A percentile compares a stretch with the other conserved stretches of the same genome.
Evolutionary conservation across 2,329 filamentous ascomycete genomes (phyloP).

Genomic region (Chrysoporthe puriensis): DNA sequence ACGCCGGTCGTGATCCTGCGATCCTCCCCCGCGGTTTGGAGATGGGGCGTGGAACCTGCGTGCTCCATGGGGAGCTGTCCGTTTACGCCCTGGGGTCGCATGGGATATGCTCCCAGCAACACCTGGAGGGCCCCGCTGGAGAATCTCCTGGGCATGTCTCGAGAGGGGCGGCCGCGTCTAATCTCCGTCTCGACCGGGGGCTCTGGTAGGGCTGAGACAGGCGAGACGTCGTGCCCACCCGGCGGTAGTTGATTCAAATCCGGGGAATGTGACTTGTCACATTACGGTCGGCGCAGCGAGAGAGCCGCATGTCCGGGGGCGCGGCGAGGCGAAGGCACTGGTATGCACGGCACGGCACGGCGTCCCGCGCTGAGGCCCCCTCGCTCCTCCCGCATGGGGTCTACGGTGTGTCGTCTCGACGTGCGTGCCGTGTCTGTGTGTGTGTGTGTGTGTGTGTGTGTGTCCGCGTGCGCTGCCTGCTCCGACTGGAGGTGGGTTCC

Average conservation of each 20-base stretch:
- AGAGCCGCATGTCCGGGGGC: background rate
- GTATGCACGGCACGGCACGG: background rate
- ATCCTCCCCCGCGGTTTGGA: background rate
- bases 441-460: no score
- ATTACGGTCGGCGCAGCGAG: background rate
- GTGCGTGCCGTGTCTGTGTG: no score
- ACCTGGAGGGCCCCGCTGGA: background rate
- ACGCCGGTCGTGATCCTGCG: background rate
- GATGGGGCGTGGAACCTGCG: background rate
- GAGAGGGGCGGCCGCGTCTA: background rate
- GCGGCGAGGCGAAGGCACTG: background rate
- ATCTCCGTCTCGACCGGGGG: background rate
- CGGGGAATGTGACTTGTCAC: slow-evolving; percentile 13
- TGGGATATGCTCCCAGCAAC: background rate
- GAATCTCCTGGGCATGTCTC: background rate
- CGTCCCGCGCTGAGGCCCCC: background rate
- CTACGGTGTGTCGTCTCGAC: background rate
- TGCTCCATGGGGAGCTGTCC: no score
- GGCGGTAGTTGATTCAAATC: slow-evolving; percentile 1
- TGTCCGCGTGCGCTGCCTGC: no score
- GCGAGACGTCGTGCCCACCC: background rate
- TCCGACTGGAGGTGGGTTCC: no score
- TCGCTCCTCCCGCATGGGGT: background rate
- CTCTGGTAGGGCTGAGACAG: slow-evolving; percentile 6
- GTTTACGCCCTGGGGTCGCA: background rate